Evolutionary conservation across 805 yeast genomes (phyloP), one percentile per base, ranked within the genome.

Genomic region (Debaryomyces maramus): DNA sequence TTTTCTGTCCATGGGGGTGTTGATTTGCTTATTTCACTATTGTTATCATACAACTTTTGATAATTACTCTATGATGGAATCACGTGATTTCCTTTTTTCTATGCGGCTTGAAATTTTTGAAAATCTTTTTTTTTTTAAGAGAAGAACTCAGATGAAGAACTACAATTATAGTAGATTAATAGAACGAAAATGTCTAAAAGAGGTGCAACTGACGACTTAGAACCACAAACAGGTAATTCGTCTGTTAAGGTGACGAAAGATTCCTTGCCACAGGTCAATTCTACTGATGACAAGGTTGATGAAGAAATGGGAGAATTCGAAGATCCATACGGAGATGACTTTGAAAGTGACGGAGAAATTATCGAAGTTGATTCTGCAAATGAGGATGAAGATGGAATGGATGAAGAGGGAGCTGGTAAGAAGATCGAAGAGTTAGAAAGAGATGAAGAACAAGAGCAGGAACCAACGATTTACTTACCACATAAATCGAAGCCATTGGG

Each of bases 401-500:
- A 76, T 19, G 65, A 55, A 36, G 62, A 48, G 16, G 38, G 45
- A 20, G 53, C 58, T 36, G 38, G 47, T 55, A 61, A 47, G 58
- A 68, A 48, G 59, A 66, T 58, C 42, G 63, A 65, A 52, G 63
- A 67, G 38, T 39, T 58, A 36, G 65, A 68, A 21, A 67, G 37
- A 34, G 60, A 63, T 38, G 66, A 65, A 36, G 68, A 63, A 26
- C 59, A 56, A 22, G 47, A 52, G 13, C 56, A 56, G 19, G 53
- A 61, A 10, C 66, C 72, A 14, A 66, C 80, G 34, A 67, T 91
- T 32, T 93, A 87, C 65, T 72, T 93, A 48, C 98, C 99, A 15
- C 95, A 89, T 59, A 77, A 81, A 65, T 83, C 93, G 19, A 81
- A 79, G 53, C 97, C 97, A 5, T 73, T 93, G 50, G 97, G 97